Conservation (phyloP, 1,284 basidiomycete genomes). For the Irpex sp. region DNA sequence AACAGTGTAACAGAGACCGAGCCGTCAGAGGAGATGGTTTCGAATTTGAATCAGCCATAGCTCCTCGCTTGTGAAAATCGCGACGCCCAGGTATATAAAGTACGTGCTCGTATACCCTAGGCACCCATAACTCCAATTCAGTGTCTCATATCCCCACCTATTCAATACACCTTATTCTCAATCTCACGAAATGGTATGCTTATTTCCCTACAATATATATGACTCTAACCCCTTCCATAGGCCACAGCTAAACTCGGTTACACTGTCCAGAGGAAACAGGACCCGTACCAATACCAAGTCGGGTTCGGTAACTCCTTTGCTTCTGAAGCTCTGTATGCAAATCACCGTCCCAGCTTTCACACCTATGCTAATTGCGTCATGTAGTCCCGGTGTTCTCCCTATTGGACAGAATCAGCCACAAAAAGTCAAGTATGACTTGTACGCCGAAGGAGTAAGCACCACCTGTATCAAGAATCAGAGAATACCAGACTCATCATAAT, state of each 20-base stretch:
- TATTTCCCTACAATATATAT: not conserved
- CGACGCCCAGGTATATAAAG: not conserved
- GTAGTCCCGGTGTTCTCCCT: constrained; percentile 51
- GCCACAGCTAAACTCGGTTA: constrained; percentile 2
- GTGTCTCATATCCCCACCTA: not conserved
- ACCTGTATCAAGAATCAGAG: too few relatives aligned
- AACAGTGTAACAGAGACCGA: not conserved
- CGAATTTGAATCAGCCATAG: not conserved
- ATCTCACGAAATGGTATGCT: not conserved
- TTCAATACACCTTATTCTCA: not conserved
- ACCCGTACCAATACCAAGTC: constrained; percentile 56
- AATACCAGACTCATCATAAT: not conserved
- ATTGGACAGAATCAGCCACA: constrained; percentile 59
- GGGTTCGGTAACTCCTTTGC: constrained; percentile 52
- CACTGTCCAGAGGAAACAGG: constrained; percentile 17
- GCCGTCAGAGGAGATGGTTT: not conserved
- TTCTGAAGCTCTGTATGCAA: constrained; percentile 47
- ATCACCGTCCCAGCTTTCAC: not conserved
- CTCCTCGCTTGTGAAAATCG: not conserved
- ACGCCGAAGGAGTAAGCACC: constrained; percentile 48
- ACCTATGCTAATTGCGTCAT: not conserved
- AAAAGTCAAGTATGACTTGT: constrained; percentile 57
- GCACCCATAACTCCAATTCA: not conserved
- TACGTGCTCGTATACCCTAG: not conserved
- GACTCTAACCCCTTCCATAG: not conserved